These are phyloP conservation scores for Metschnikowia matae DNA, from an alignment of 805 yeast genomes.

Conservation along the genomic window DNA sequence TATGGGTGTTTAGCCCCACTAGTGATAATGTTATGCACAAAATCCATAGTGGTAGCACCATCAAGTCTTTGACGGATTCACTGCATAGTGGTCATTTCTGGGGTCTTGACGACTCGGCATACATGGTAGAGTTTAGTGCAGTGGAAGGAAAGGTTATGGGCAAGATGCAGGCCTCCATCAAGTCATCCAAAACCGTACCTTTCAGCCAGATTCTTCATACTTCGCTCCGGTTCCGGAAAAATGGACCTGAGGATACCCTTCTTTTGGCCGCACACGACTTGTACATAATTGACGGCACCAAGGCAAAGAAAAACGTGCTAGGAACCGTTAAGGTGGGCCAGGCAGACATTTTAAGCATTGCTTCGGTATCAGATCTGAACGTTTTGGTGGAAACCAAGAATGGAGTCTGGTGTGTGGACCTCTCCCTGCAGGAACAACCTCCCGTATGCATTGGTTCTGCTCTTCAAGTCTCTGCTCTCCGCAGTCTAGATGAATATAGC, in stretches of 20 bases:
- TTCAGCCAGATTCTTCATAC: conserved; percentile 19
- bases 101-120: conserved; percentile 19
- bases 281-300: conserved; percentile 26
- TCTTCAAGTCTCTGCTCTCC: background rate
- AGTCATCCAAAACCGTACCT: conserved; percentile 14
- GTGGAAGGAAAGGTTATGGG: conserved; percentile 20
- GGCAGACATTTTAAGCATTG: conserved; percentile 18
- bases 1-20: conserved; percentile 43
- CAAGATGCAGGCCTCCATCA: conserved; percentile 2
- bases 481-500: conserved; percentile 6
- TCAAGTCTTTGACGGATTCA: conserved; percentile 17
- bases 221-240: conserved; percentile 2
- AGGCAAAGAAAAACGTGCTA: conserved; percentile 23
- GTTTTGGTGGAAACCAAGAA: background rate
- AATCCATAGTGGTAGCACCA: conserved; percentile 21
- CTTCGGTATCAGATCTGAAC: background rate
- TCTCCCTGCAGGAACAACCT: background rate
- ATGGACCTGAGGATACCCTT: conserved; percentile 12
- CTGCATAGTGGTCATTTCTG: conserved; percentile 18
- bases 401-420: conserved; percentile 4
- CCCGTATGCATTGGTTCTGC: background rate
- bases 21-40: conserved; percentile 38
- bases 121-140: conserved; percentile 23
- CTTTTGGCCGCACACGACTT: conserved; percentile 27
- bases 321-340: conserved; percentile 19